These are phyloP conservation scores for Aspergillus costaricaensis DNA, from an alignment of 2,329 filamentous ascomycete genomes.

Conservation along the genomic window DNA sequence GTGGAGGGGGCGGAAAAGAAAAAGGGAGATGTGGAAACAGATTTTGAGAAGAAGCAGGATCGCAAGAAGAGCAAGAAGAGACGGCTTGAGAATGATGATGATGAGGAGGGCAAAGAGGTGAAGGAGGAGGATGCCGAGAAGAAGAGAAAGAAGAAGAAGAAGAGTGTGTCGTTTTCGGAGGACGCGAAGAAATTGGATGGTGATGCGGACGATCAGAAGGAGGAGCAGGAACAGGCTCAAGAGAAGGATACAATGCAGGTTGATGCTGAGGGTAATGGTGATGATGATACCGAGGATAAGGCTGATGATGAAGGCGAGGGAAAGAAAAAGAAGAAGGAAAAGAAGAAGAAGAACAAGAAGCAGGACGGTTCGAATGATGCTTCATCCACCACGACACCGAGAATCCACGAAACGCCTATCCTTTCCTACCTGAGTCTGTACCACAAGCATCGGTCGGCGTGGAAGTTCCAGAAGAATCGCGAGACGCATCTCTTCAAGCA, in stretches of 20 bases:
- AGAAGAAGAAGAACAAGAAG: slow-evolving; percentile 32
- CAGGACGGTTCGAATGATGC: slow-evolving; percentile 22
- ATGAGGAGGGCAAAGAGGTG: slow-evolving; percentile 12
- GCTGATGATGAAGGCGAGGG: slow-evolving; percentile 17
- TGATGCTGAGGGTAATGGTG: slow-evolving; percentile 9
- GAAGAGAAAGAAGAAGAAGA: slow-evolving; percentile 38
- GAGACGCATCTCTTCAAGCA: slow-evolving; percentile 85
- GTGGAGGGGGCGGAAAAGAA: slow-evolving; percentile 11
- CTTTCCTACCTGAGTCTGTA: slow-evolving; percentile 77
- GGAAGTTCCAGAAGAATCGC: slow-evolving; percentile 97
- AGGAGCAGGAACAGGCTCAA: slow-evolving; percentile 5
- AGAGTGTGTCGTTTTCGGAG: slow-evolving; percentile 66
- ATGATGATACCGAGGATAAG: not conserved
- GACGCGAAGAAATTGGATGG: slow-evolving; percentile 64
- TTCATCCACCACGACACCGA: slow-evolving; percentile 14
- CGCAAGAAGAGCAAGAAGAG: slow-evolving; percentile 15
- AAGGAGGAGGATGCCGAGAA: slow-evolving; percentile 15
- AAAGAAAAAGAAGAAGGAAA: slow-evolving; percentile 28
- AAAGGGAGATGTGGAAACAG: not conserved
- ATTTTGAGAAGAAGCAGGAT: slow-evolving; percentile 4
- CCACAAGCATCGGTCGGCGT: slow-evolving; percentile 67
- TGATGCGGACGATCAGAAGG: slow-evolving; percentile 39
- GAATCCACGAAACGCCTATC: slow-evolving; percentile 53
- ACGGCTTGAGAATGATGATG: slow-evolving; percentile 22
- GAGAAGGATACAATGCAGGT: not conserved